Conservation (phyloP, 345 rosid genomes). For the Viola odorata region DNA sequence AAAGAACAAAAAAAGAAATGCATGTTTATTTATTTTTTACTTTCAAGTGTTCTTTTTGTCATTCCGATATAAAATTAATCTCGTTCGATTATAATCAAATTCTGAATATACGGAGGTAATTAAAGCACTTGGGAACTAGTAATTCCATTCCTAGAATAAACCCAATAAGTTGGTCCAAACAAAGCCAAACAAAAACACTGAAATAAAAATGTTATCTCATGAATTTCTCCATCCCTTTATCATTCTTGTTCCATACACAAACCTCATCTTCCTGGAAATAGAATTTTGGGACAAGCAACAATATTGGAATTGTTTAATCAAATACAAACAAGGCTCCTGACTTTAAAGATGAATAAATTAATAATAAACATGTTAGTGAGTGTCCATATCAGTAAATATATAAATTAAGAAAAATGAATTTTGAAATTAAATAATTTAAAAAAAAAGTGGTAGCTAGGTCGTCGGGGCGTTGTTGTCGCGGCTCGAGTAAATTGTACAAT, state of each 20-base stretch:
- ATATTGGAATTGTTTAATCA: conserved; percentile 20
- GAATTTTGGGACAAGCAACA: conserved; percentile 13
- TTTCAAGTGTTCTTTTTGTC: too few species aligned
- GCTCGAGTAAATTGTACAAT: conserved; percentile 24
- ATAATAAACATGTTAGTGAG: conserved; percentile 41
- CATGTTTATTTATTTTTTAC: too few species aligned
- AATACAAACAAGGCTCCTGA: conserved; percentile 30
- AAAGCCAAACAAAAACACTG: conserved; percentile 1
- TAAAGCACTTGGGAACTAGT: too few species aligned
- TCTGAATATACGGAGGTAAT: too few species aligned
- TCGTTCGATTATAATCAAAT: too few species aligned
- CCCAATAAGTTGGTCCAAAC: conserved; percentile 1
- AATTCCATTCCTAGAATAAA: background rate
- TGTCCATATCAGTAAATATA: conserved; percentile 42
- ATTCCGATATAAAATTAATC: too few species aligned
- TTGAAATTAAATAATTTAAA: conserved; percentile 5
- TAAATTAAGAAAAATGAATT: conserved; percentile 13
- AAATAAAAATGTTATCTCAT: too few species aligned
- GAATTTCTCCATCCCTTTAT: conserved; percentile 15
- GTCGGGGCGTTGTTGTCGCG: conserved; percentile 52
- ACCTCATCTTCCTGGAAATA: conserved; percentile 22
- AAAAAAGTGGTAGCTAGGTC: conserved; percentile 24
- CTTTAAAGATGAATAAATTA: conserved; percentile 33
- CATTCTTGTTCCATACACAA: conserved; percentile 13
- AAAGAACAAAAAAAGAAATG: too few species aligned